Base-by-base conservation (phyloP, 176 grass and related monocot genomes). In the Ananas comosus region DNA sequence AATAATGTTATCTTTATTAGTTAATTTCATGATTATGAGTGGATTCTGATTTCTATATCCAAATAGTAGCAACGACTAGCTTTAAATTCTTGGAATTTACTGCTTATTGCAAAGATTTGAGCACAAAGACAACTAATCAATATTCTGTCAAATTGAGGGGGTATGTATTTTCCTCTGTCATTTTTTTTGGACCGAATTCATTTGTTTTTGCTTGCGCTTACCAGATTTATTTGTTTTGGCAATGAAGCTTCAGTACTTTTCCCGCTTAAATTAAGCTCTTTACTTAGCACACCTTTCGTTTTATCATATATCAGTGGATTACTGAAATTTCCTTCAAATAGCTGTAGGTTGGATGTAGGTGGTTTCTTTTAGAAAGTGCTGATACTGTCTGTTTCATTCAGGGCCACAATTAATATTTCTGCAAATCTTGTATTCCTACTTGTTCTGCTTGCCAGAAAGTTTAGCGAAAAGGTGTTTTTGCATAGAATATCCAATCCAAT, bases 341-440 rank as follows among this genome's bases (percentile, higher is more conserved):
- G 8, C 56, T 18, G 16, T 53, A 74, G 63, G 69, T 74, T 18
- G 12, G 59, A 51, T 63, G 11, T n/a, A 67, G 29, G 24, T 71
- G 28, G 51, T 42, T 53, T 64, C 18, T 14, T 33, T 48, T n/a
- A 61, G 56, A 61, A 85, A 64, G 0, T 65, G 66, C 54, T 50
- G 51, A 42, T 86, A 53, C 48, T 79, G 68, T 82, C 58, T 70
- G 75, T 76, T 80, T 25, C 54, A 68, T 83, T 79, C 74, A 97
- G 94, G 78, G 84, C 94, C 61, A 74, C 50, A 64, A 65, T 97
- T 83, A 64, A 89, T 85, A 72, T 97, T 78, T 89, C 94, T 81
- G 51, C 70, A 48, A 97, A 90, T 74, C 51, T 88, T 28, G 42
- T 89, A 11, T 61, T 79, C 63, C 68, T 52, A 59, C 65, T 25